Evolutionary conservation across 441 rosid species (phyloP), one percentile per base, ranked within the genome.

Genomic region (Macaranga tanarius): DNA sequence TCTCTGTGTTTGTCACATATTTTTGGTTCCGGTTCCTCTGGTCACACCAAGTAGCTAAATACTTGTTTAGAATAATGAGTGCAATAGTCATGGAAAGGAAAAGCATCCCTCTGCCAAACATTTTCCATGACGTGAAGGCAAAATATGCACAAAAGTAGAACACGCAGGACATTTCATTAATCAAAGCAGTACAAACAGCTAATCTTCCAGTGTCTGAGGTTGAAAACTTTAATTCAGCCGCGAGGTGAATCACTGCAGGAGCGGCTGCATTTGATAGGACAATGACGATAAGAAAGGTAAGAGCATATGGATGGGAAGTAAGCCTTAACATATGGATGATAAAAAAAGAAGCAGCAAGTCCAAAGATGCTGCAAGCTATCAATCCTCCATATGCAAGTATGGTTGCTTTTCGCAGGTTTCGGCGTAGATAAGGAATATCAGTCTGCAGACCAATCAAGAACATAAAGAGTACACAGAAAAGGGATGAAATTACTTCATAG

Each of bases 361-460:
- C 92, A 10, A 87, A 79, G 25, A 87, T 28, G 70, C 66, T 34
- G 66, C 88, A 77, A 19, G 72, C 25, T 6, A 78, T 0, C 55
- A 86, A 65, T 1, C 85, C 86, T 3, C 87, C 83, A 0, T 65
- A 75, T 1, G 97, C 84, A 54, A 94, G 69, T 42, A 82, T 74
- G 68, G 82, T 65, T 2, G 88, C 84, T 9, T 73, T 75, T 12
- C 84, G 82, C 54, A 89, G 16, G 78, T 86, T 89, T 44, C 89
- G 85, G 71, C 75, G 82, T 4, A 86, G 48, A 72, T 87, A 92
- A 62, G 88, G 76, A 54, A 83, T 75, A 72, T 90, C 99, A 15
- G 82, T 75, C 73, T 92, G 90, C 5, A 92, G 84, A 9, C 99
- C 99, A 69, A 92, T 86, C 80, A 85, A 81, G 85, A 94, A 94